Base-by-base conservation (phyloP, 148 eudicot genomes). In the Rheum nobile region DNA sequence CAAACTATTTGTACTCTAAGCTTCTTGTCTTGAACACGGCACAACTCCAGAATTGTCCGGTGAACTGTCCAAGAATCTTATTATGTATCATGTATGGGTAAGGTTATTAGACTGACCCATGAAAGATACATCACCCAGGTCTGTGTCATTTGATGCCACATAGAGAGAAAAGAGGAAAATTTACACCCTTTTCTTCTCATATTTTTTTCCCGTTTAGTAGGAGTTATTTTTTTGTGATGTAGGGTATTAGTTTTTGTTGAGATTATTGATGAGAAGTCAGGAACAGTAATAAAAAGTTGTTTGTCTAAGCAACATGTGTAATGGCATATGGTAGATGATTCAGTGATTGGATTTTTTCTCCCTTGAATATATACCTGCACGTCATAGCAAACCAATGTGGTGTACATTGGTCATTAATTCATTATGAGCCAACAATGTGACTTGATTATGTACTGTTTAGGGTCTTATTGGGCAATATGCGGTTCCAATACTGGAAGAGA, bases 391-490 rank as follows among this genome's bases (percentile, higher is more conserved):
- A 29, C 69, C n/a, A 63, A 29, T 29, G 31, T 63, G 38, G 13
- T 13, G 21, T 14, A 63, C 21, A 31, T 63, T 63, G 38, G 4
- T 63, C 37, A 31, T 29, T 4, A 13, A 21, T 4, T 63, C 37
- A 31, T 29, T 4, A 13, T 63, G 39, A 16, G 38, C 21, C 22
- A 4, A 65, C 69, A 32, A 65, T 32, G 21, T 65, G 16, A 61
- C 65, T 57, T 24, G 31, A 13, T 8, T 26, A 19, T 65, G 69
- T 35, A 65, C 70, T 65, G 31, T 17, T 6, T 82, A 95, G 99
- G 99, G 97, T 37, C 87, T 95, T 71, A 95, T 95, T 68, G 99
- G 99, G 80, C 99, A 95, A 83, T 95, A 95, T 85, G 99, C 99
- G 32, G 99, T 95, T 63, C 97, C 99, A 47, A 95, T 95, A 77